These are phyloP conservation scores for Neurospora terricola DNA, from an alignment of 495 filamentous ascomycete species.

Conservation along the genomic window DNA sequence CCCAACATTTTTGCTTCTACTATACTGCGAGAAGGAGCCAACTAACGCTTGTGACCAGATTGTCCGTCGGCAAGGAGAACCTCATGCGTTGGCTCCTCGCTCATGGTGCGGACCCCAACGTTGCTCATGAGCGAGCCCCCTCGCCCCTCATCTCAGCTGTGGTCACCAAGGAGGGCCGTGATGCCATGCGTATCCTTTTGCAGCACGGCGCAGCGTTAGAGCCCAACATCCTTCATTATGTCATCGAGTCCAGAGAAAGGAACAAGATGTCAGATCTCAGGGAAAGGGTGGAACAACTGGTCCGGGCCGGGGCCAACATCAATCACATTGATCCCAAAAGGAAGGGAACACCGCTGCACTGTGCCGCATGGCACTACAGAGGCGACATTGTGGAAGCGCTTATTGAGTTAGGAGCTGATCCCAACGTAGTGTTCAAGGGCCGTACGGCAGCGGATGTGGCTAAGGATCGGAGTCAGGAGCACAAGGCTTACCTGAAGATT, in stretches of 20 bases:
- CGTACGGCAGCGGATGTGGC: not conserved
- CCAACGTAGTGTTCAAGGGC: not conserved
- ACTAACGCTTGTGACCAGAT: not conserved
- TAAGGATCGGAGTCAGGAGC: not conserved
- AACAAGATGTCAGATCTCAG: not conserved
- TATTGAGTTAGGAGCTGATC: not conserved
- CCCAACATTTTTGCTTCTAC: not conserved
- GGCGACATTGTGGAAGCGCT: not conserved
- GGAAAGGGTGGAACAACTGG: not conserved
- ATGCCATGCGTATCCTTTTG: not conserved
- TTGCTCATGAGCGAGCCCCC: not conserved
- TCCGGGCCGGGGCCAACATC: not conserved
- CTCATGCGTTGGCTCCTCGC: not conserved
- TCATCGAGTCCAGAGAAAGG: not conserved
- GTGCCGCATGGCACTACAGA: not conserved
- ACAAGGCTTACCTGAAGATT: not conserved
- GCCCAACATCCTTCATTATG: not conserved
- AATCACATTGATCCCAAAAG: not conserved
- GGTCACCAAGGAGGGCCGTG: fast-evolving
- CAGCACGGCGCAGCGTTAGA: not conserved
- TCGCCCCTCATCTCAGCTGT: not conserved
- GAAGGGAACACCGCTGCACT: not conserved
- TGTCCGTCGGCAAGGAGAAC: not conserved
- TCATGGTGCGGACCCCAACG: not conserved
- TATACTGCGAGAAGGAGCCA: not conserved